Conservation (phyloP, 768 basidiomycete genomes). For the Collybiopsis confluens region DNA sequence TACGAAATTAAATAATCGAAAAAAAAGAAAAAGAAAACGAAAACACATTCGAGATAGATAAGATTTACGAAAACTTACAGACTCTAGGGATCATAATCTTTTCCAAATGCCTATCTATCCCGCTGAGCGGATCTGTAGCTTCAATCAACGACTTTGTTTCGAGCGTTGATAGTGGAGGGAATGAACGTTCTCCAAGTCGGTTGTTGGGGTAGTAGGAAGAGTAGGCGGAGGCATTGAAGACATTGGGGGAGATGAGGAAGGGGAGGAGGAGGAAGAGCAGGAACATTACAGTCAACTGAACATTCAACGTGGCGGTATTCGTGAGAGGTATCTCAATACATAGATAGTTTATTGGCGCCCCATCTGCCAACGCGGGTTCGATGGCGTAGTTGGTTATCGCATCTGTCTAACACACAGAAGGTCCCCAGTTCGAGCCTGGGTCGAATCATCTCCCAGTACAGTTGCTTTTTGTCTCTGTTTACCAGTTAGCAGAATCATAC, state of each 20-base stretch:
- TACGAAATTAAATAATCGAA: too few relatives aligned
- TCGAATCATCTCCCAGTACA: too few relatives aligned
- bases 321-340: too few relatives aligned
- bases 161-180: not conserved
- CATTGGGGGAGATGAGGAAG: too few relatives aligned
- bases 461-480: too few relatives aligned
- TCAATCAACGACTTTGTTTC: slow-evolving; percentile 23
- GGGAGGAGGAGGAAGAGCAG: too few relatives aligned
- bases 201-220: not conserved
- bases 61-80: slow-evolving; percentile 27
- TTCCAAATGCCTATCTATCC: slow-evolving; percentile 52
- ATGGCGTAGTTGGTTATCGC: slow-evolving; percentile 84
- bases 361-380: too few relatives aligned
- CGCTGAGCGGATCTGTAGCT: slow-evolving; percentile 37
- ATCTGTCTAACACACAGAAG: slow-evolving; percentile 84
- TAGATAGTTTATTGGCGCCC: too few relatives aligned
- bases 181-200: not conserved
- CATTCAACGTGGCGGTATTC: too few relatives aligned
- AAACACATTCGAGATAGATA: not conserved
- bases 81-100: slow-evolving; percentile 61
- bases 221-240: not conserved
- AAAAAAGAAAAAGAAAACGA: not conserved
- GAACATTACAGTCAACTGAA: too few relatives aligned
- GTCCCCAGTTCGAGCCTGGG: too few relatives aligned
- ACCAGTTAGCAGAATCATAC: too few relatives aligned